These are phyloP conservation scores for Seminavis robusta DNA, from an alignment of 108 stramenopile species.

Conservation along the genomic window DNA sequence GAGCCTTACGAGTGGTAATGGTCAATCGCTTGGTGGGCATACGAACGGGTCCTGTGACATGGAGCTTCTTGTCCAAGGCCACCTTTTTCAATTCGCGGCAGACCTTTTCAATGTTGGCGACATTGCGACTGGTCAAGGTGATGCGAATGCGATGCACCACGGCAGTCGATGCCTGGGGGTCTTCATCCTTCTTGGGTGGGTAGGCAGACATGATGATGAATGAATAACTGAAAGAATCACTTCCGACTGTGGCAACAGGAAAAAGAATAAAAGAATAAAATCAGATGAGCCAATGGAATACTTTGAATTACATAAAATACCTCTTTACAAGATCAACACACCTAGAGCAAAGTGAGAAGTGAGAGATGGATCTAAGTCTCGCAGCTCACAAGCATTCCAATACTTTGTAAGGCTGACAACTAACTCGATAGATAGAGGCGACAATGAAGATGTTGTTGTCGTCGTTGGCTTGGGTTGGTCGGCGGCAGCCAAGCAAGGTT, in stretches of 20 bases:
- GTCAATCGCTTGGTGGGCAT: constrained; percentile 97
- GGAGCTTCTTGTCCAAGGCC: constrained; percentile 93
- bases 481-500: no score
- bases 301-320: background rate
- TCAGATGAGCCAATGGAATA: background rate
- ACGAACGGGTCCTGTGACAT: constrained; percentile 95
- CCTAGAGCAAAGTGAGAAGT: constrained; percentile 69
- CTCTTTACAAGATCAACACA: constrained; percentile 4
- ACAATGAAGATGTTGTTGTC: no score
- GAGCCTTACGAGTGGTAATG: constrained; percentile 99
- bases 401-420: no score
- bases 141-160: constrained; percentile 97
- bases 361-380: no score
- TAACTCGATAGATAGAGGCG: no score
- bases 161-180: constrained; percentile 42
- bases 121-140: constrained; percentile 98
- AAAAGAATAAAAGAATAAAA: background rate
- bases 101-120: constrained; percentile 97
- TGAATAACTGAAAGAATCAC: no score
- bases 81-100: constrained; percentile 97
- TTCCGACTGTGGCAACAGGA: constrained; percentile 35
- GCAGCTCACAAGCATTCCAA: no score
- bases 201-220: constrained; percentile 61
- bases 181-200: constrained; percentile 77
- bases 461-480: no score